These are phyloP conservation scores for Nakaseomyces kungkrabaensis DNA, from an alignment of 1,139 yeast species.

Conservation along the genomic window DNA sequence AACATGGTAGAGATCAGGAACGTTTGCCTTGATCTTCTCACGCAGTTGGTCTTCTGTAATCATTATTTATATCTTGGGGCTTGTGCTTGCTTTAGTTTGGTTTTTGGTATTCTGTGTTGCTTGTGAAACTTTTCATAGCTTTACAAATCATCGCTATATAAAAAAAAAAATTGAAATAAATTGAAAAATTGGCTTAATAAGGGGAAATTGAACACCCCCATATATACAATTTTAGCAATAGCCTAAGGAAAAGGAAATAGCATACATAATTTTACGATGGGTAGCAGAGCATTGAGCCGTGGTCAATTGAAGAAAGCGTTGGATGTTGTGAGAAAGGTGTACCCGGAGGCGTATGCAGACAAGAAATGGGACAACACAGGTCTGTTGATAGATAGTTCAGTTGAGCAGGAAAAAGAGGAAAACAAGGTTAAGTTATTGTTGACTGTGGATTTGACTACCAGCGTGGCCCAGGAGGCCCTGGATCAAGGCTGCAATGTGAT, in stretches of 20 bases:
- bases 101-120: too few species aligned
- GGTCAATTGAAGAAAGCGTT: constrained; percentile 40
- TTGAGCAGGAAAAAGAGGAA: constrained; percentile 7
- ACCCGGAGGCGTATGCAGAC: constrained; percentile 72
- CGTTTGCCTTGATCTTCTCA: constrained; percentile 15
- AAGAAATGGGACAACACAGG: constrained; percentile 93
- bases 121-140: too few species aligned
- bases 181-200: not conserved
- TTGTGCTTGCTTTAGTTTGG: too few species aligned
- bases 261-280: too few species aligned
- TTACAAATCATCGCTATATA: too few species aligned
- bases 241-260: too few species aligned
- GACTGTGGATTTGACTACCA: constrained; percentile 74
- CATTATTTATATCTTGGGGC: not conserved
- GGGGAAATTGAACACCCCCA: not conserved
- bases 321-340: constrained; percentile 51
- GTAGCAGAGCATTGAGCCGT: constrained; percentile 13
- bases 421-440: constrained; percentile 42
- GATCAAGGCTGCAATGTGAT: constrained; percentile 40
- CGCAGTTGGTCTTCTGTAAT: constrained; percentile 19
- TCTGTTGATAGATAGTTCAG: constrained; percentile 54
- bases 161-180: too few species aligned
- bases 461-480: constrained; percentile 83
- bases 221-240: too few species aligned
- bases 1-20: constrained; percentile 26